Base-by-base conservation (phyloP, 2,329 filamentous ascomycete species). In the Fusarium sterilihyphosum region DNA sequence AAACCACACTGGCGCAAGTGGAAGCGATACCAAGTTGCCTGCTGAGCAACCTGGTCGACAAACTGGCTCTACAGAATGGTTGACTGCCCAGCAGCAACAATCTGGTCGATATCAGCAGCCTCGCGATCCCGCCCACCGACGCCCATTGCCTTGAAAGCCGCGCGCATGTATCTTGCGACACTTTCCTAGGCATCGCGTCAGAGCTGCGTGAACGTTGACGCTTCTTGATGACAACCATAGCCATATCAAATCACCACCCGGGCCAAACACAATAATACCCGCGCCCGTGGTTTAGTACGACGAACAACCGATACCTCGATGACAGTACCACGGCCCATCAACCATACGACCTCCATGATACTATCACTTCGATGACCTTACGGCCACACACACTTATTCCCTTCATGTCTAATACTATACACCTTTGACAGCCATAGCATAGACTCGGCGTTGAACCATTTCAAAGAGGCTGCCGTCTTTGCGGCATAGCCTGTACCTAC, bases 11-110 rank as follows among this genome's bases (percentile, higher is more conserved):
- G 65, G 71, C 59, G 65, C 77, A 40, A 78, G 82, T 11, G 82
- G 82, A 67, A 88, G 89, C 54, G 90, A 92, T 71, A 86, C 88
- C 73, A 92, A 92, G 81, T 67, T 90, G 71, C 90, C 89, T 67
- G 87, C 86, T 44, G 90, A 92, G 81, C 87, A 90, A 73, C 88
- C 87, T n/a, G 85, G 82, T 38, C 82, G 86, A 73, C 87, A 88
- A 72, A 86, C 83, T 54, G 86, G 86, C 52, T 85, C 86, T 46
- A 80, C 86, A 22, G 87, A 89, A 77, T 89, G 87, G 85, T 74
- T 86, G 62, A 83, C 85, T 60, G 86, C 87, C 65, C 84, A 86
- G 66, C 84, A 86, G 77, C 83, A 83, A 76, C 83, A 83, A 72
- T 82, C 82, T 29, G 79, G 82, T 67, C 83, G 82, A 43, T 85